Percentiles rank a stretch among this genome's conserved stretches.
Conservation (phyloP, 75 land plant species). For the Picea sitchensis region DNA sequence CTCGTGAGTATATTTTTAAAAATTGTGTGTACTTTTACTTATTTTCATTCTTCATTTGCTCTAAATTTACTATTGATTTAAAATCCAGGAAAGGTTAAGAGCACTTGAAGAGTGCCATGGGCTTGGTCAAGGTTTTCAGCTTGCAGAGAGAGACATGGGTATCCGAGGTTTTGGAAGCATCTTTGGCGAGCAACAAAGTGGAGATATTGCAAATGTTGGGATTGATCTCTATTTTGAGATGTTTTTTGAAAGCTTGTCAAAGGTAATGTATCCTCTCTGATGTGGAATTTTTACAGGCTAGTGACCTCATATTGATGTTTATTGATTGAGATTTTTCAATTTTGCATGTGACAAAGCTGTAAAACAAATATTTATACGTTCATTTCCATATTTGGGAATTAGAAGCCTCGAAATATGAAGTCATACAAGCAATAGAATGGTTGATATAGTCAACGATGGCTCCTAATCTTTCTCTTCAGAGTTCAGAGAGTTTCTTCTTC, state of each 20-base stretch:
- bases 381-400: neutral
- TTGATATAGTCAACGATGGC: neutral
- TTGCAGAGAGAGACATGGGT: conserved; percentile 96
- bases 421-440: neutral
- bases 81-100: conserved; percentile 74
- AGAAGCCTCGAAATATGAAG: neutral
- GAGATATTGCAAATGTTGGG: conserved; percentile 95
- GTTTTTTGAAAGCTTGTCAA: conserved; percentile 93
- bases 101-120: conserved; percentile 91
- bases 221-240: conserved; percentile 97
- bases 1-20: neutral
- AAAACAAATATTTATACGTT: neutral
- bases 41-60: neutral
- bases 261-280: conserved; percentile 40
- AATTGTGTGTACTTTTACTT: neutral
- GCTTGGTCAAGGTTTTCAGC: conserved; percentile 93
- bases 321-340: conserved; percentile 1
- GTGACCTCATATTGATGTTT: neutral
- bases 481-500: neutral
- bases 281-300: neutral
- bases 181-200: conserved; percentile 98
- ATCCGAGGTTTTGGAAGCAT: conserved; percentile 97
- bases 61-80: neutral
- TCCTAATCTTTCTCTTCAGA: neutral
- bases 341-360: neutral